phyloP scores from a whole-genome alignment of 148 eudicot species.

The Pharnaceum exiguum region DNA sequence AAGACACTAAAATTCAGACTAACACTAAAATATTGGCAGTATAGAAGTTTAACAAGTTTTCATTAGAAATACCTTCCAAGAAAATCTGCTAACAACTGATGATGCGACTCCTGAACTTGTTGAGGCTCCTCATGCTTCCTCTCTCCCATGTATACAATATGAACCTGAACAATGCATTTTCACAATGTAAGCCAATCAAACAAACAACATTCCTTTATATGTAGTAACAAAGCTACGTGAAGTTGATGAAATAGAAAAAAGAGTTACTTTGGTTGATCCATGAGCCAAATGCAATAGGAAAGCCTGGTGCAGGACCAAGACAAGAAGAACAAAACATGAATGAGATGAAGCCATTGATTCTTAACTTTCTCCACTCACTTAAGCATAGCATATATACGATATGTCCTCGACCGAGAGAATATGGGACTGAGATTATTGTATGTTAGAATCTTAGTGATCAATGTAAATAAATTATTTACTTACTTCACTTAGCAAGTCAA shows the following conservation, averaged over 20 bases:
- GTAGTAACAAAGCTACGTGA: neutral
- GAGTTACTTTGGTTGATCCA: constrained; percentile 19
- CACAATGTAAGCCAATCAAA: neutral
- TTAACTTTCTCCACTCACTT: neutral
- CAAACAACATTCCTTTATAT: too few relatives aligned
- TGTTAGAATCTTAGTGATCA: too few relatives aligned
- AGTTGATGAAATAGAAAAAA: neutral
- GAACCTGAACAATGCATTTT: neutral
- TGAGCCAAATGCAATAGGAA: neutral
- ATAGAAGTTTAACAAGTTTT: neutral
- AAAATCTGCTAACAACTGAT: constrained; percentile 8
- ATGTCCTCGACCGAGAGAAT: too few relatives aligned
- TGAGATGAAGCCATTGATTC: constrained; percentile 3
- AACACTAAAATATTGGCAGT: too few relatives aligned
- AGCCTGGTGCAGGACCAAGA: constrained; percentile 9
- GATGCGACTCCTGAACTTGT: constrained; percentile 18
- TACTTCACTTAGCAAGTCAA: constrained; percentile 1
- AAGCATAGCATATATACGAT: neutral
- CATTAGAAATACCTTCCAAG: constrained; percentile 12
- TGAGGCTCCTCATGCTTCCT: constrained; percentile 9
- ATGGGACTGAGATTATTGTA: too few relatives aligned
- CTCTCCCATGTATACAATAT: constrained; percentile 23
- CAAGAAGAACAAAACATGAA: constrained; percentile 12
- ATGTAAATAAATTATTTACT: neutral
- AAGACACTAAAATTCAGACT: too few relatives aligned